phyloP scores from a whole-genome alignment of 2,329 filamentous ascomycete genomes.

The Calonectria leucothoes region DNA sequence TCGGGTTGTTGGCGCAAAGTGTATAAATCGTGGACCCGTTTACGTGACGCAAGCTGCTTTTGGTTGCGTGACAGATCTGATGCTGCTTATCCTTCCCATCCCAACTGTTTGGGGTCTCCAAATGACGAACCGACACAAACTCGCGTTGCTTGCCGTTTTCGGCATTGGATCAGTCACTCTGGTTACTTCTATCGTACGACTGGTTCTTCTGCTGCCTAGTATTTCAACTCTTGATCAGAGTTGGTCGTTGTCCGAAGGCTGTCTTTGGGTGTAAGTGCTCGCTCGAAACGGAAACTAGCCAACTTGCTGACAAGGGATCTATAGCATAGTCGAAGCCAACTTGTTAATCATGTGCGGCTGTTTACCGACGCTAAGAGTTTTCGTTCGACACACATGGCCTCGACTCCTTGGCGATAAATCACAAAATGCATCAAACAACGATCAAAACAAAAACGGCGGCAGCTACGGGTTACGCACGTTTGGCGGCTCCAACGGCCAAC shows the following conservation, averaged over 20 bases:
- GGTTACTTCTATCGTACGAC: conserved; percentile 44
- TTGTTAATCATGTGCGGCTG: conserved; percentile 53
- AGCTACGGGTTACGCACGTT: background rate
- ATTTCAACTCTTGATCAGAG: background rate
- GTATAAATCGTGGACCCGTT: conserved; percentile 56
- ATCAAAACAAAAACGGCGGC: background rate
- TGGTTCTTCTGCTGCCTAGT: conserved; percentile 17
- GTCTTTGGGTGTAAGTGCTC: conserved; percentile 38
- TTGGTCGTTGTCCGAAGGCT: conserved; percentile 20
- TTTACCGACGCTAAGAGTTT: conserved; percentile 50
- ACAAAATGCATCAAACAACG: background rate
- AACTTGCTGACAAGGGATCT: conserved; percentile 11
- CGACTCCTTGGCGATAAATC: background rate
- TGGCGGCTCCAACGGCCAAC: background rate
- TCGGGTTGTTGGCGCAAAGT: conserved; percentile 42
- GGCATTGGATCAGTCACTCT: conserved; percentile 51
- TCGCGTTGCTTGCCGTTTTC: conserved; percentile 56
- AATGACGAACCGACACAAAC: conserved; percentile 56
- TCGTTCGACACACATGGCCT: conserved; percentile 36
- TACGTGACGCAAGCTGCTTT: conserved; percentile 60
- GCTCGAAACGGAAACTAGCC: conserved; percentile 38
- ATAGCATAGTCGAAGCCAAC: conserved; percentile 50
- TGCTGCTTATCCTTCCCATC: conserved; percentile 58
- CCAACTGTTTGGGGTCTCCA: conserved; percentile 55
- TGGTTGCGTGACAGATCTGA: conserved; percentile 58